These are phyloP conservation scores for Trametes sp. DNA, from an alignment of 1,284 basidiomycete species.

Conservation along the genomic window DNA sequence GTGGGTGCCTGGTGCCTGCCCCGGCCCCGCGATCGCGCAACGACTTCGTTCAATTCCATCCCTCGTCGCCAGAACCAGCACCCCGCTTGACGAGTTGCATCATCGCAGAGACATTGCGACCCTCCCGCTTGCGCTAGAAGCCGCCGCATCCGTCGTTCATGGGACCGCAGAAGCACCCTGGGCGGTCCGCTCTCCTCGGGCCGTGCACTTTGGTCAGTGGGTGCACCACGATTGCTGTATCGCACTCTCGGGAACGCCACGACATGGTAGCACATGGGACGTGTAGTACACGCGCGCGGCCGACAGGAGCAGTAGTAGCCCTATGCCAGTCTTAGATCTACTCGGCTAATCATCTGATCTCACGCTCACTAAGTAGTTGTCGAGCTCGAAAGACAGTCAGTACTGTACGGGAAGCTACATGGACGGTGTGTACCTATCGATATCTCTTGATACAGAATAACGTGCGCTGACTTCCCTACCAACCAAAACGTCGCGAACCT, in stretches of 20 bases:
- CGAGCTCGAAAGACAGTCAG: too few relatives aligned
- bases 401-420: too few relatives aligned
- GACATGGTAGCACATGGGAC: neutral
- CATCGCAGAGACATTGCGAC: neutral
- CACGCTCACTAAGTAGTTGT: neutral
- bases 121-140: neutral
- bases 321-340: neutral
- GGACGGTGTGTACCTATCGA: neutral
- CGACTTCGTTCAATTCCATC: neutral
- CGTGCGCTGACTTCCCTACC: too few relatives aligned
- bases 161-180: neutral
- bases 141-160: neutral
- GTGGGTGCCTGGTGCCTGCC: constrained; percentile 25
- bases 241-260: constrained; percentile 7
- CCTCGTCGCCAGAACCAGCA: neutral
- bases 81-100: neutral
- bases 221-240: too few relatives aligned
- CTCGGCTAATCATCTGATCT: neutral
- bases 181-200: neutral
- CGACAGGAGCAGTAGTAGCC: neutral
- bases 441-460: neutral
- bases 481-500: too few relatives aligned
- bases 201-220: neutral
- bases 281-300: neutral
- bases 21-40: constrained; percentile 4